phyloP scores from a whole-genome alignment of 441 rosid genomes.

The Erodium moschatum region DNA sequence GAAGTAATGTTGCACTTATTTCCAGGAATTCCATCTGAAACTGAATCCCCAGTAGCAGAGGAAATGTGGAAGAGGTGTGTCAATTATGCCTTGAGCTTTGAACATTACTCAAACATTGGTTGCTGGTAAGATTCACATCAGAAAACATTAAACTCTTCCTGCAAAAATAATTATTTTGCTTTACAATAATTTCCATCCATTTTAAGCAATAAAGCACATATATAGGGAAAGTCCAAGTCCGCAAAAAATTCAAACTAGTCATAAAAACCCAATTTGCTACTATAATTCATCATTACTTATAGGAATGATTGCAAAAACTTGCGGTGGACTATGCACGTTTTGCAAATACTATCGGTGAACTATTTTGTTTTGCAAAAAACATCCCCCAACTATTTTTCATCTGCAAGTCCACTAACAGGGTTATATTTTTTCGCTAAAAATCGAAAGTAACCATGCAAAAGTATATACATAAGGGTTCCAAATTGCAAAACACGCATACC shows the following conservation, averaged over 20 bases:
- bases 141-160: neutral
- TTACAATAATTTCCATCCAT: neutral
- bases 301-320: no score
- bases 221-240: neutral
- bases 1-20: neutral
- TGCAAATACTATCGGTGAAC: no score
- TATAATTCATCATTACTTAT: neutral
- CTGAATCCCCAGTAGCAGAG: neutral
- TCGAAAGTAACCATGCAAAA: no score
- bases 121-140: neutral
- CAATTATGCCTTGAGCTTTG: neutral
- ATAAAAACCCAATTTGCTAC: neutral
- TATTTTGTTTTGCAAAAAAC: no score
- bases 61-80: slow-evolving; percentile 2
- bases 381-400: no score
- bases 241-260: no score
- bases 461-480: no score
- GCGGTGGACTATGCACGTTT: no score
- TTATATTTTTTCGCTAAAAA: no score
- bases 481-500: no score
- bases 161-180: neutral
- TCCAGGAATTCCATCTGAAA: neutral
- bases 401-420: no score
- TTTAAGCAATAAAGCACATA: neutral
- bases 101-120: neutral